Base-by-base conservation (phyloP, 202 grass and related monocot species). In the Schoenoplectus tabernaemontani region DNA sequence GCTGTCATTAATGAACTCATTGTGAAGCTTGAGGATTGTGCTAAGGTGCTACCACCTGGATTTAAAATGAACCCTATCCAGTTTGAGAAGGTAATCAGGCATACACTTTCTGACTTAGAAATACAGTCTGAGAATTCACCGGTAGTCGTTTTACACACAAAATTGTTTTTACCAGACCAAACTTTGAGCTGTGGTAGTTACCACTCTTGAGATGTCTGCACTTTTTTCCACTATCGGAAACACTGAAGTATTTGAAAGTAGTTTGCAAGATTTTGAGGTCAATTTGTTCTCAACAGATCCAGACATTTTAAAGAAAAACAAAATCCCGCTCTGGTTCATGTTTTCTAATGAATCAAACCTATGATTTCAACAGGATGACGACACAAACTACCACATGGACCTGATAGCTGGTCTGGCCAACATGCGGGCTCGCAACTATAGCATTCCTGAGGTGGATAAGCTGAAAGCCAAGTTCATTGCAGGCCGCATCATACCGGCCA, bases 51-150 rank as follows among this genome's bases (percentile, higher is more conserved):
- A 74, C 84, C 86, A 8, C 78, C 72, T 44, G 91, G 89, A 59
- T 97, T 97, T 79, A 86, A 87, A 47, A 97, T 97, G 95, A 97
- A 90, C 46, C 91, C 59, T 62, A 6, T 92, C 76, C 94, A 90
- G 61, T 97, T 97, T 87, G 94, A 97, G 65, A 97, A 97, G 94
- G 89, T 93, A 17, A 77, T 65, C 37, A 24, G 65, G 65, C 38
- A 70, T 84, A 39, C 68, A 33, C 44, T 42, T 39, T 64, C 53
- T 39, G 4, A 16, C 33, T 75, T 9, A 19, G 26, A 34, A 10
- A 38, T 56, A 70, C 16, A 42, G 16, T 62, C 63, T 39, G n/a
- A 43, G 70, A 33, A 46, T 46, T 24, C 33, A 72, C 7, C 68
- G 37, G 17, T 67, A 6, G 17, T 73, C 8, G 2, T 48, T 9